Evolutionary conservation across 2,329 filamentous ascomycete genomes (phyloP).

Genomic region (Xylaria sp.): DNA sequence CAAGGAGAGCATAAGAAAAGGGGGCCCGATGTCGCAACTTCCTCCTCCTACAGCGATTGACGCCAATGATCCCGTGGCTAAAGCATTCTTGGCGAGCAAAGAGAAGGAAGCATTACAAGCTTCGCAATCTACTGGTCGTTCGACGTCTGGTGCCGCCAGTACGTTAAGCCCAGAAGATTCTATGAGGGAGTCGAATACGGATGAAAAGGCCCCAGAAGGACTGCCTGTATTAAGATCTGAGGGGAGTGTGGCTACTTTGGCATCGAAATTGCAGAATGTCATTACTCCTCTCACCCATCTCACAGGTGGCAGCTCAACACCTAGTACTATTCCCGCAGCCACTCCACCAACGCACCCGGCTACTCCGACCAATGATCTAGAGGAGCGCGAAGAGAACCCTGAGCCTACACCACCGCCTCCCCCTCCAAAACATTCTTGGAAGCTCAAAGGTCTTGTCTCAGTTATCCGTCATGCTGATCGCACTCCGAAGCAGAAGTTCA

Average conservation of each 20-base stretch:
- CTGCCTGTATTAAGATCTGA: constrained; percentile 25
- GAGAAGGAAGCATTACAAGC: constrained; percentile 36
- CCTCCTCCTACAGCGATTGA: constrained; percentile 46
- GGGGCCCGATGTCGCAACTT: constrained; percentile 53
- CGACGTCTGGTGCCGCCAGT: constrained; percentile 16
- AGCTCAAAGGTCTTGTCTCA: constrained; percentile 93
- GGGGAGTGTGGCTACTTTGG: constrained; percentile 21
- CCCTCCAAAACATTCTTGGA: constrained; percentile 89
- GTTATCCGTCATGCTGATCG: constrained; percentile 95
- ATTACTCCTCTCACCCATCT: constrained; percentile 32
- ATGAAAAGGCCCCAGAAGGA: constrained; percentile 22
- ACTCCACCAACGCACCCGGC: constrained; percentile 35
- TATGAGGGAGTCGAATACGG: constrained; percentile 15
- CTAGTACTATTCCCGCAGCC: constrained; percentile 34
- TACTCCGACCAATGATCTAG: constrained; percentile 35
- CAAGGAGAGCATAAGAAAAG: constrained; percentile 64
- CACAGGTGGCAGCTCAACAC: constrained; percentile 30
- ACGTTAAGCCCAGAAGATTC: constrained; percentile 21
- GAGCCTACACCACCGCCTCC: constrained; percentile 57
- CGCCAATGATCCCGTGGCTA: constrained; percentile 32
- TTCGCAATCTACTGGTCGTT: constrained; percentile 18
- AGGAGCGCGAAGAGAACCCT: constrained; percentile 23
- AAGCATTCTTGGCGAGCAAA: constrained; percentile 31
- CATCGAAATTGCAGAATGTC: constrained; percentile 34
- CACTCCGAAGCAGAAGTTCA: constrained; percentile 98